phyloP scores from a whole-genome alignment of 106 monocot genomes.

The Dioscorea dumetorum region DNA sequence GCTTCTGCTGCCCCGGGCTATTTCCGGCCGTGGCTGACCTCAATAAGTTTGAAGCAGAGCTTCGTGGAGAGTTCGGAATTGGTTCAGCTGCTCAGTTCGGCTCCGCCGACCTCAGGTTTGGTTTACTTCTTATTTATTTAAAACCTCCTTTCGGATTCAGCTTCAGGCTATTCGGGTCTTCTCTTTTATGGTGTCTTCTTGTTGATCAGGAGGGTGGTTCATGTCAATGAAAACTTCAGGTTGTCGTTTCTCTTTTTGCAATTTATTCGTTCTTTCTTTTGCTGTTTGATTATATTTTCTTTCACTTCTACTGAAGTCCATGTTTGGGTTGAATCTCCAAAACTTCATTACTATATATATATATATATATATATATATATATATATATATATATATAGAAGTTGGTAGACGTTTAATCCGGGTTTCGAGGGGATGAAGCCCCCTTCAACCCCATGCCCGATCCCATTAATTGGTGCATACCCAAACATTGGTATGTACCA shows the following conservation, averaged over 20 bases:
- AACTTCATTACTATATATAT: too few relatives aligned
- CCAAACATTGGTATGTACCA: too few relatives aligned
- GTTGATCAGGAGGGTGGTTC: conserved; percentile 71
- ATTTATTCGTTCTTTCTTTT: too few relatives aligned
- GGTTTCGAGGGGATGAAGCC: too few relatives aligned
- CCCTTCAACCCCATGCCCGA: too few relatives aligned
- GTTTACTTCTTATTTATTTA: neutral
- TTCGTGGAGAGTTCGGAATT: conserved; percentile 91
- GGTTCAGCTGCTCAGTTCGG: conserved; percentile 95
- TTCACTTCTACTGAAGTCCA: too few relatives aligned
- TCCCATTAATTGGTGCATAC: too few relatives aligned
- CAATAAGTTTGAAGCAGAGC: conserved; percentile 82
- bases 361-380: too few relatives aligned
- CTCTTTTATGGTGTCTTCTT: neutral
- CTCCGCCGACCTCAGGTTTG: conserved; percentile 87
- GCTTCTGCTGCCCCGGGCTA: conserved; percentile 18
- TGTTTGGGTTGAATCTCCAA: too few relatives aligned
- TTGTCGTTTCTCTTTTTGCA: conserved; percentile 7
- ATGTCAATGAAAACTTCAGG: conserved; percentile 97
- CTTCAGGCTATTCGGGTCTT: neutral
- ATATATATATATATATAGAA: too few relatives aligned
- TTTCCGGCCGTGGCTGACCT: conserved; percentile 74
- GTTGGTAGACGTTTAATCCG: too few relatives aligned
- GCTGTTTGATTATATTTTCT: too few relatives aligned
- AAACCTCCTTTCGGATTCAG: neutral